Base-by-base conservation (phyloP, 2,329 filamentous ascomycete genomes). In the Fusarium staphyleae region DNA sequence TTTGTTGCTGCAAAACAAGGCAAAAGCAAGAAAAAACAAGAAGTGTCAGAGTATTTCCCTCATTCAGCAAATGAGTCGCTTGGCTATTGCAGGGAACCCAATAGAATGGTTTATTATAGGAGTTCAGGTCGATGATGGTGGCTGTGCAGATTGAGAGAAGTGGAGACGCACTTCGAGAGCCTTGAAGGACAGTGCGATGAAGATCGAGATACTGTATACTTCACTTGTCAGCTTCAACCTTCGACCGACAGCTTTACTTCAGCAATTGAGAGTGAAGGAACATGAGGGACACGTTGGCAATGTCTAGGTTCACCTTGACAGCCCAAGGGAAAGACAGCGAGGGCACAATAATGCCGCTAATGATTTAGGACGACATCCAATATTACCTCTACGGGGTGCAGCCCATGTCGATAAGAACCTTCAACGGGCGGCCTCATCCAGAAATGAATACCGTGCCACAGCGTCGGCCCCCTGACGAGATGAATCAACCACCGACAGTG, bases 121-220 rank as follows among this genome's bases (percentile, higher is more conserved):
- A 33, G 24, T 63, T 62, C 59, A 62, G 59, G 59, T 53, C 59
- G 40, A 40, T 16, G n/a, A 53, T 36, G 39, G 59, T 63, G 59
- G 59, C 59, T 60, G 59, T 60, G 59, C 51, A 62, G 32, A 32
- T 57, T 48, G 44, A 37, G 37, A 48, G 57, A 62, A 43, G 55
- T 44, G 43, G 47, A n/a, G 34, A 37, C 3, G 7, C 22, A 24
- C 30, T 18, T 24, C 39, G 18, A 19, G 30, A 13, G 32, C 39
- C 22, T n/a, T n/a, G n/a, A n/a, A 30, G 34, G 33, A 13, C 29
- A 48, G 42, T 35, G 44, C 22, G 29, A 48, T 28, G 29, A 48
- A 6, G 33, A 18, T 32, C 15, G n/a, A 19, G 15, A 13, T 35
- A 48, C 45, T 48, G 45, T 41, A 32, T 30, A 47, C 42, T 26